Conservation (phyloP, 2,329 filamentous ascomycete species). For the Aspergillus tamarii region DNA sequence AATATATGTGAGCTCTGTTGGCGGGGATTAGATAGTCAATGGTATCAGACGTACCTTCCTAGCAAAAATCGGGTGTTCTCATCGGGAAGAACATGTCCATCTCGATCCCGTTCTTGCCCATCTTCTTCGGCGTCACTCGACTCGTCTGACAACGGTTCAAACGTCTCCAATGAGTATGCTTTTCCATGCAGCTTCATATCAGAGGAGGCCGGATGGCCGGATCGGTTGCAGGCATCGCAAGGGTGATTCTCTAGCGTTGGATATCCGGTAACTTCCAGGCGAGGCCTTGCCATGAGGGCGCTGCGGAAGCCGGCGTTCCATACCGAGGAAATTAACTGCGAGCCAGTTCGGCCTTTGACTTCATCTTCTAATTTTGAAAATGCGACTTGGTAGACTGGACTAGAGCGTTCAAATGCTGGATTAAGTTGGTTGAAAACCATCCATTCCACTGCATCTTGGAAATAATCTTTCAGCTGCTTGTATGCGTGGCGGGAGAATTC, state of each 20-base stretch:
- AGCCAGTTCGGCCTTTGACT: conserved; percentile 67
- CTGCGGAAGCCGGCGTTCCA: conserved; percentile 71
- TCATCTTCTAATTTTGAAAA: conserved; percentile 75
- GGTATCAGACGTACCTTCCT: conserved; percentile 47
- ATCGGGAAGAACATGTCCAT: conserved; percentile 51
- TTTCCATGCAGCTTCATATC: conserved; percentile 66
- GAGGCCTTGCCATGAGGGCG: conserved; percentile 67
- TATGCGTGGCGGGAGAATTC: conserved; percentile 69
- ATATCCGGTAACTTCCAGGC: conserved; percentile 56
- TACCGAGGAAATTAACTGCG: conserved; percentile 71
- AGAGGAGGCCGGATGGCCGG: conserved; percentile 68
- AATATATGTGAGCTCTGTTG: conserved; percentile 3
- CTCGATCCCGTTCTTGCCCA: conserved; percentile 43
- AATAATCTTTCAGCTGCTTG: conserved; percentile 71
- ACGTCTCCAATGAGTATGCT: conserved; percentile 66
- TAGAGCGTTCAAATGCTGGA: conserved; percentile 65
- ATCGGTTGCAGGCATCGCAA: conserved; percentile 73
- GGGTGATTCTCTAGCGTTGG: conserved; percentile 49
- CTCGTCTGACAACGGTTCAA: conserved; percentile 64
- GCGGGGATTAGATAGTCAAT: background rate
- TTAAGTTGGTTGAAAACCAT: conserved; percentile 79
- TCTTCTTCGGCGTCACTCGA: conserved; percentile 43
- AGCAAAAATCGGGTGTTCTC: conserved; percentile 55
- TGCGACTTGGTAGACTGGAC: conserved; percentile 68
- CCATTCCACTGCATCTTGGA: conserved; percentile 76